A percentile compares a stretch with the other conserved stretches of the same genome.
Evolutionary conservation across 768 basidiomycete genomes (phyloP).

Genomic region (Tricholoma matsutake): DNA sequence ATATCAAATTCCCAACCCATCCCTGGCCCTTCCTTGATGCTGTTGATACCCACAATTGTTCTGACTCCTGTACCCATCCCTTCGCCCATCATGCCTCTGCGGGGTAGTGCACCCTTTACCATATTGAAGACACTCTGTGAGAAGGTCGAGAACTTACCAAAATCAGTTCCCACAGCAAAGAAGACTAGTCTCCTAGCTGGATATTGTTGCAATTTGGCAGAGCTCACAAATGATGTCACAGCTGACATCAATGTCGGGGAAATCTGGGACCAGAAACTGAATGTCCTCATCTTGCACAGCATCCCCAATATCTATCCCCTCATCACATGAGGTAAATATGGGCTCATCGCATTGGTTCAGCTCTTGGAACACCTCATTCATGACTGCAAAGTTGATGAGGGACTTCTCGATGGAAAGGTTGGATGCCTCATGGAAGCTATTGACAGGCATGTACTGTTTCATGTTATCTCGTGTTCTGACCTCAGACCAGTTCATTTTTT

Average conservation of each 20-base stretch:
- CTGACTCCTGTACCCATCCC: not conserved
- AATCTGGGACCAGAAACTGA: not conserved
- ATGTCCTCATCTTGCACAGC: not conserved
- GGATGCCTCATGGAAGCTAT: not conserved
- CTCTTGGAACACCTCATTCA: not conserved
- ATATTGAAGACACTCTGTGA: not conserved
- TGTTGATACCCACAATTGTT: not conserved
- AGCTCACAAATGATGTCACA: not conserved
- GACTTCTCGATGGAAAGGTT: not conserved
- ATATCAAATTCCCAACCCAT: not conserved
- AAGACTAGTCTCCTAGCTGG: not conserved
- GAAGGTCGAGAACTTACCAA: not conserved
- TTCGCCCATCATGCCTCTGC: not conserved
- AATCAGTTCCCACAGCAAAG: not conserved
- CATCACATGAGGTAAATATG: not conserved
- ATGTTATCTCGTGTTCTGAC: not conserved
- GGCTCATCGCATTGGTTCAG: not conserved
- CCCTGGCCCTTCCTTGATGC: not conserved
- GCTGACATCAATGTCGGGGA: not conserved
- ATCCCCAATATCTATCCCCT: not conserved
- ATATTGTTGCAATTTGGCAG: not conserved
- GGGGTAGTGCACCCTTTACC: not conserved
- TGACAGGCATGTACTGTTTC: not conserved
- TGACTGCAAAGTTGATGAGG: not conserved
- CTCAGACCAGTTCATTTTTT: not conserved